phyloP scores from a whole-genome alignment of 2,329 filamentous ascomycete genomes.

The Keithomyces neogunnii region DNA sequence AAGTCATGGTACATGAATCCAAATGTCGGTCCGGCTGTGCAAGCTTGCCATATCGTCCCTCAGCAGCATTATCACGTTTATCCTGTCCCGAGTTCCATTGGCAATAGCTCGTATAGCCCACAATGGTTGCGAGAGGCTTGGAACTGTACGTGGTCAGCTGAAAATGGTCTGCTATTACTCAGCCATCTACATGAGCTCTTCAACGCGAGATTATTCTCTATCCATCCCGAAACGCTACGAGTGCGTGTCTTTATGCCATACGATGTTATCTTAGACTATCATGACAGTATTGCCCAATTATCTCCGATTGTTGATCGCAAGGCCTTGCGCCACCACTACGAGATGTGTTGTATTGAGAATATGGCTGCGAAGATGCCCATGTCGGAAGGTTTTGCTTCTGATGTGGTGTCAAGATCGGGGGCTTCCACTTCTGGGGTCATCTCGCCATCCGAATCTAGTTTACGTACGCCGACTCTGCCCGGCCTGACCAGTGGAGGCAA shows the following conservation, averaged over 20 bases:
- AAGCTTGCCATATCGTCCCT: constrained; percentile 15
- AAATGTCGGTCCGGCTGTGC: constrained; percentile 9
- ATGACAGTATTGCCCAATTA: constrained; percentile 8
- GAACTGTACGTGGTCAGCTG: background rate
- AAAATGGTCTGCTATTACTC: constrained; percentile 11
- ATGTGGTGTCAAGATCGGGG: too few species aligned
- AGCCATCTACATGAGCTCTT: constrained; percentile 14
- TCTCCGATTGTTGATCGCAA: constrained; percentile 5
- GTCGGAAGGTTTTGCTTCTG: too few species aligned
- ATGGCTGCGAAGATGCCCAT: too few species aligned
- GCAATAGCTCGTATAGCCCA: too few species aligned
- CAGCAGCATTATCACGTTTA: constrained; percentile 14
- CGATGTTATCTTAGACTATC: constrained; percentile 7
- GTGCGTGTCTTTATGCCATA: constrained; percentile 14
- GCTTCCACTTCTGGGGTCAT: too few species aligned
- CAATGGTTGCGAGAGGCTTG: background rate
- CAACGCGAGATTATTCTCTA: constrained; percentile 13
- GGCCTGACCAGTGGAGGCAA: too few species aligned
- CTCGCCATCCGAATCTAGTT: too few species aligned
- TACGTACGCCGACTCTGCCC: too few species aligned
- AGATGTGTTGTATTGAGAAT: too few species aligned
- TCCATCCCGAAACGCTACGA: constrained; percentile 12
- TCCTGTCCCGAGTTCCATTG: too few species aligned
- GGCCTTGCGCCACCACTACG: constrained; percentile 12
- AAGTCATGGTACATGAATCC: constrained; percentile 9